Percentiles rank a stretch among this genome's conserved stretches.
These are phyloP conservation scores for Croton laevigatus DNA, from an alignment of 441 rosid genomes.

Conservation along the genomic window DNA sequence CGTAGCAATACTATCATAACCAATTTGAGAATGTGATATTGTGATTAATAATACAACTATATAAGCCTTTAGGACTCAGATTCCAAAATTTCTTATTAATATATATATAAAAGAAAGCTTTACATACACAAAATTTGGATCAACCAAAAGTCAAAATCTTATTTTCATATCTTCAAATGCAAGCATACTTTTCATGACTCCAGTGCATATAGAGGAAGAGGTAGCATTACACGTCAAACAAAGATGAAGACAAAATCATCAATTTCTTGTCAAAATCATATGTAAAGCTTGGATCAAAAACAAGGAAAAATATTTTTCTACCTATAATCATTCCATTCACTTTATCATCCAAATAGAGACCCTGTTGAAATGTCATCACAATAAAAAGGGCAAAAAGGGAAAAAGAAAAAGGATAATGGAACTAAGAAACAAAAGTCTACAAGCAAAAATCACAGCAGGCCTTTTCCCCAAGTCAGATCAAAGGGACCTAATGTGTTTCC, in stretches of 20 bases:
- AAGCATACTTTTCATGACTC: background rate
- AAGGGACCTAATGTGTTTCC: background rate
- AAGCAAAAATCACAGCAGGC: background rate
- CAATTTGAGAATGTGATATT: background rate
- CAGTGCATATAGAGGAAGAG: background rate
- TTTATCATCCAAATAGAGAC: background rate
- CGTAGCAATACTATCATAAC: background rate
- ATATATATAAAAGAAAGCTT: background rate
- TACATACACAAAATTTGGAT: background rate
- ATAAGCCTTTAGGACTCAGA: background rate
- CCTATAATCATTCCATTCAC: background rate
- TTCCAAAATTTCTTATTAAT: background rate
- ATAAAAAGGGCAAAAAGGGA: background rate
- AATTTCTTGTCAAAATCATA: background rate
- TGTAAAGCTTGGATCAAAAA: background rate
- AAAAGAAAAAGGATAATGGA: background rate
- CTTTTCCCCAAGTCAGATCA: background rate
- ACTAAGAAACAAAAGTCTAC: background rate
- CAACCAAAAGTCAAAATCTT: too few species aligned
- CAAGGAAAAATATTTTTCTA: background rate
- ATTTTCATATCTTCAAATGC: background rate
- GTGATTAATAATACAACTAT: background rate
- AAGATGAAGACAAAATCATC: background rate
- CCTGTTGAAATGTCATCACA: too few species aligned
- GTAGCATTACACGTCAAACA: background rate